Percentiles rank a stretch among this genome's conserved stretches.
Conservation (phyloP, 345 rosid genomes). For the Salix udensis region DNA sequence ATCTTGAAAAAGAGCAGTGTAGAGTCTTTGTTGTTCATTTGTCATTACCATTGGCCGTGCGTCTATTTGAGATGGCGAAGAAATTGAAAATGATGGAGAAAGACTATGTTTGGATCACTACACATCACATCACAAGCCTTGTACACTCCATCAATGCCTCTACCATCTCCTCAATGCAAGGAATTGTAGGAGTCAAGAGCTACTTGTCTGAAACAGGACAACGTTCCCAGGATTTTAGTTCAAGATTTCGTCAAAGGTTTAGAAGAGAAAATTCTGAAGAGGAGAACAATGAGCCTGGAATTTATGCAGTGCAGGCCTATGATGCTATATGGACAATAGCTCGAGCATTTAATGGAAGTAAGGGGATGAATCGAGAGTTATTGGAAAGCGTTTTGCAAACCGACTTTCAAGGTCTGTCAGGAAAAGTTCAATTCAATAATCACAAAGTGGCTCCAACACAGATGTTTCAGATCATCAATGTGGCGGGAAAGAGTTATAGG, state of each 20-base stretch:
- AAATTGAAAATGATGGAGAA: conserved; percentile 29
- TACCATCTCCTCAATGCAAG: conserved; percentile 23
- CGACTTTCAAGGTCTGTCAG: conserved; percentile 17
- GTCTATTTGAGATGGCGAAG: conserved; percentile 22
- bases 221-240: background rate
- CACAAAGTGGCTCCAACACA: background rate
- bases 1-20: background rate
- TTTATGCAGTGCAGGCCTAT: conserved; percentile 22
- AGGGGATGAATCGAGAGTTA: background rate
- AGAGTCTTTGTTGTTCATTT: conserved; percentile 37
- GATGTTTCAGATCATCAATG: conserved; percentile 20
- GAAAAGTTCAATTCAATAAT: conserved; percentile 15
- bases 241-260: conserved; percentile 16
- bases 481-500: conserved; percentile 12
- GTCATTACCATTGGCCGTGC: conserved; percentile 5
- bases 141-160: conserved; percentile 13
- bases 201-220: background rate
- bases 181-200: conserved; percentile 25
- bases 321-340: conserved; percentile 17
- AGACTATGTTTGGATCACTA: conserved; percentile 35
- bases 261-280: conserved; percentile 13
- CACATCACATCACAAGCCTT: conserved; percentile 21
- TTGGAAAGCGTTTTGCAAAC: background rate
- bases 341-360: conserved; percentile 9
- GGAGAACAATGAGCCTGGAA: conserved; percentile 18